Evolutionary conservation across 129 eudicot species (phyloP).

Genomic region (Centrapalus pauciflorus): DNA sequence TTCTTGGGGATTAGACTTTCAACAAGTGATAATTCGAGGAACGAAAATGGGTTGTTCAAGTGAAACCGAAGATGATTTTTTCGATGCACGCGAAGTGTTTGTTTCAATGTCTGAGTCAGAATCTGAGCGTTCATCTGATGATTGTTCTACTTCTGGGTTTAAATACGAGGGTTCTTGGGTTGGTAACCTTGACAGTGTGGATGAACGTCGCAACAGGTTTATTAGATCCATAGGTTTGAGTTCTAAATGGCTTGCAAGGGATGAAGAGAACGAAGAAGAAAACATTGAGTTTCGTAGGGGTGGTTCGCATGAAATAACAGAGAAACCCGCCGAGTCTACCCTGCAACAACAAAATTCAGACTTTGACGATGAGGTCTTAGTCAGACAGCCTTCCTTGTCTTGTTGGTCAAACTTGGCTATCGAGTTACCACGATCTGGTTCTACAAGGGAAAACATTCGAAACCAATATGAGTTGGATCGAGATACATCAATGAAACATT

Average conservation of each 20-base stretch:
- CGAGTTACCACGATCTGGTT: slow-evolving; percentile 23
- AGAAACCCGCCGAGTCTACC: slow-evolving; percentile 7
- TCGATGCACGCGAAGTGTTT: slow-evolving; percentile 60
- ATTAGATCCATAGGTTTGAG: slow-evolving; percentile 46
- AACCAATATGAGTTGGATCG: slow-evolving; percentile 33
- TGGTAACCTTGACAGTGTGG: slow-evolving; percentile 45
- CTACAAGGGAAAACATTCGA: slow-evolving; percentile 20
- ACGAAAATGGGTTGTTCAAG: slow-evolving; percentile 33
- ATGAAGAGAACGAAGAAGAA: slow-evolving; percentile 34
- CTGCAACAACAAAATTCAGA: slow-evolving; percentile 23
- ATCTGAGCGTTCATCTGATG: slow-evolving; percentile 43
- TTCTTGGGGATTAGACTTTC: slow-evolving; percentile 23
- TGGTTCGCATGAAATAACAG: slow-evolving; percentile 9
- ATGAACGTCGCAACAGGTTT: slow-evolving; percentile 59
- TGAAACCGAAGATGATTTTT: slow-evolving; percentile 52
- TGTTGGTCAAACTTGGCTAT: slow-evolving; percentile 18
- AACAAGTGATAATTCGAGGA: slow-evolving; percentile 17
- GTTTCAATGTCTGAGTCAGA: slow-evolving; percentile 47
- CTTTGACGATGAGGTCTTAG: slow-evolving; percentile 32
- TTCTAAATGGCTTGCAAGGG: slow-evolving; percentile 27
- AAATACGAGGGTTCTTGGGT: slow-evolving; percentile 51
- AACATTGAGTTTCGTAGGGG: slow-evolving; percentile 12
- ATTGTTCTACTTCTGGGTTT: slow-evolving; percentile 36
- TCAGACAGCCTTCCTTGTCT: slow-evolving; percentile 33
- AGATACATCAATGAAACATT: slow-evolving; percentile 27